Conservation (phyloP, 495 filamentous ascomycete species). For the Lophiostoma macrostomum region DNA sequence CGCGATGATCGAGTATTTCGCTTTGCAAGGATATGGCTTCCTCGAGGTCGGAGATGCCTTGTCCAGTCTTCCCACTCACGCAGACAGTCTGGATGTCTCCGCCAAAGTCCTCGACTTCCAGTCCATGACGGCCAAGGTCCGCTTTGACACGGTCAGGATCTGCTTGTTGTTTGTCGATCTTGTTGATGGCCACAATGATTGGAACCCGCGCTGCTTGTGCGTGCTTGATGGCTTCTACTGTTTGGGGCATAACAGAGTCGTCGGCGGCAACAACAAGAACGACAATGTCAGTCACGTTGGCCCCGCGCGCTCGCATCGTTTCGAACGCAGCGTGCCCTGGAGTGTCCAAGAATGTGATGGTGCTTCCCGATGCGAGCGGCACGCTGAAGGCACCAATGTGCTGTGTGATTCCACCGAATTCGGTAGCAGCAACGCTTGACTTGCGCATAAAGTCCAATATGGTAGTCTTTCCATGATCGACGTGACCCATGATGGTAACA, state of each 20-base stretch:
- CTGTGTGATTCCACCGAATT: slow-evolving; percentile 97
- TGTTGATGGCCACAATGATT: slow-evolving; percentile 98
- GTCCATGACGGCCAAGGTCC: slow-evolving; percentile 77
- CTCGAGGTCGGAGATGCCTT: slow-evolving; percentile 88
- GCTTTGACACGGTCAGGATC: slow-evolving; percentile 79
- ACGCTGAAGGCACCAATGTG: slow-evolving; percentile 99
- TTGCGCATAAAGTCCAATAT: slow-evolving; percentile 92
- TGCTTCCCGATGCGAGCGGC: slow-evolving; percentile 74
- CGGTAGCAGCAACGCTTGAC: slow-evolving; percentile 81
- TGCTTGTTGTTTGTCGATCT: slow-evolving; percentile 83
- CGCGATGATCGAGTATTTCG: slow-evolving; percentile 86
- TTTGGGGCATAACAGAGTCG: slow-evolving; percentile 97
- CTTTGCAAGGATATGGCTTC: slow-evolving; percentile 79
- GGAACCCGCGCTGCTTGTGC: slow-evolving; percentile 86
- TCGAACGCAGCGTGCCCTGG: slow-evolving; percentile 95
- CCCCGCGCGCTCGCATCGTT: slow-evolving; percentile 92
- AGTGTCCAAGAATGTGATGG: slow-evolving; percentile 95
- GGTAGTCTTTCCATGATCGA: slow-evolving; percentile 98
- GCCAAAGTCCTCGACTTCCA: slow-evolving; percentile 93
- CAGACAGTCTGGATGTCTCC: slow-evolving; percentile 89
- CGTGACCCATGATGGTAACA: slow-evolving; percentile 99
- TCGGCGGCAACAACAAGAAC: slow-evolving; percentile 95
- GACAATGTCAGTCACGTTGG: slow-evolving; percentile 94
- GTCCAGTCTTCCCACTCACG: slow-evolving; percentile 90
- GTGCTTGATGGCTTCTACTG: slow-evolving; percentile 93